A percentile compares a stretch with the other conserved stretches of the same genome.
Conservation (phyloP, 192 early-diverging fungal species). For the Coemansia aciculifera region DNA sequence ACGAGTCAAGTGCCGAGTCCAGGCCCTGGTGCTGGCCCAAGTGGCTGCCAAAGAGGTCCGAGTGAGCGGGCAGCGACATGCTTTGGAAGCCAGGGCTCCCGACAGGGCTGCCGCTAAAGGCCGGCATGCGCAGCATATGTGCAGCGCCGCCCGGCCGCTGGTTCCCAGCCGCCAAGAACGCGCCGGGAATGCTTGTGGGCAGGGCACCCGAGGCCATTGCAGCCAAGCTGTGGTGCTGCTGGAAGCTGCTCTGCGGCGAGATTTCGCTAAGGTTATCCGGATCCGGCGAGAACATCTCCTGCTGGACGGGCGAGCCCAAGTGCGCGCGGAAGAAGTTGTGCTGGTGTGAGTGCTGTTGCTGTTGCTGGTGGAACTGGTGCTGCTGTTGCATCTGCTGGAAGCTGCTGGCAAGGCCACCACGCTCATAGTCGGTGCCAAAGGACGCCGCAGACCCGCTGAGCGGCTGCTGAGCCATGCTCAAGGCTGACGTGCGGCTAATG, state of each 20-base stretch:
- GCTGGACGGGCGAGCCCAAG: slow-evolving; percentile 44
- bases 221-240: slow-evolving; percentile 31
- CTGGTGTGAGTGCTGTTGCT: slow-evolving; percentile 36
- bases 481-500: slow-evolving; percentile 30
- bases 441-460: slow-evolving; percentile 36
- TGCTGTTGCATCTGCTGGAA: slow-evolving; percentile 56
- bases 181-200: slow-evolving; percentile 50
- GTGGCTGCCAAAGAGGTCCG: slow-evolving; percentile 55
- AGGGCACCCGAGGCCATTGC: slow-evolving; percentile 42
- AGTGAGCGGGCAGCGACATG: slow-evolving; percentile 60
- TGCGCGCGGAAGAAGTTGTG: slow-evolving; percentile 48
- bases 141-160: slow-evolving; percentile 31
- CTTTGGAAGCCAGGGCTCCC: slow-evolving; percentile 56
- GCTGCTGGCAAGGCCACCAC: slow-evolving; percentile 49
- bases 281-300: slow-evolving; percentile 41
- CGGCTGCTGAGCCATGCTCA: slow-evolving; percentile 25
- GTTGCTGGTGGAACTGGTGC: slow-evolving; percentile 18
- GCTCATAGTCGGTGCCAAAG: slow-evolving; percentile 51
- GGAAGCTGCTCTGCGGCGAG: slow-evolving; percentile 45
- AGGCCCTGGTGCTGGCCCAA: slow-evolving; percentile 58
- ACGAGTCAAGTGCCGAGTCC: slow-evolving; percentile 58
- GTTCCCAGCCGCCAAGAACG: slow-evolving; percentile 21
- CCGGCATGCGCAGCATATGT: slow-evolving; percentile 47
- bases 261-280: slow-evolving; percentile 39
- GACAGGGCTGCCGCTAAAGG: slow-evolving; percentile 40